Evolutionary conservation across 306 rosid species (phyloP), one percentile per base, ranked within the genome.

Genomic region (Vigna trinervia): DNA sequence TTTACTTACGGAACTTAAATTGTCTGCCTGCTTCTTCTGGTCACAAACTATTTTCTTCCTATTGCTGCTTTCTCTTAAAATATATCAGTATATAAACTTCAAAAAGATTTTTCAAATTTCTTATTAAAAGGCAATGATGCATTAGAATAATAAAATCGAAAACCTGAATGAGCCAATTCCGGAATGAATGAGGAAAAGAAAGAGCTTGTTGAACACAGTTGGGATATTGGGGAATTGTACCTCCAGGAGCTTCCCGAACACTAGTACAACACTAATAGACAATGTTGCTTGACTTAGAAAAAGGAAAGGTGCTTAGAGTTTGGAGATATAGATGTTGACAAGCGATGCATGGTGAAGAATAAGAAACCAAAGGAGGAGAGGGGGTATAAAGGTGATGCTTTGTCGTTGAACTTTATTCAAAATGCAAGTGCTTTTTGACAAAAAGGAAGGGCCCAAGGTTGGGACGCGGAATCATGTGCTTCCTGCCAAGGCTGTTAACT

Each of bases 381-480:
- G 64, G 70, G 70, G 71, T 66, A 82, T 84, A 80, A 90, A 88
- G 89, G 46, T 41, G 83, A 87, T 91, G 92, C 92, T 87, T 82
- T 87, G 80, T 87, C 76, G 14, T 75, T 1, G 4, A 54, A 80
- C 93, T 89, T 87, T 89, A 85, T 85, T 84, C 73, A 89, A 91
- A 87, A 89, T 78, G 88, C 67, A 85, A 59, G 22, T 74, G 84
- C 89, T 89, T 87, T 78, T 89, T 85, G 83, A 83, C 85, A 73
- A 77, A 87, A 82, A 64, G 83, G 82, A 41, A 26, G 81, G 86
- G 75, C 57, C 76, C 92, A 71, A 6, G 39, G 67, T 23, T 75
- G 32, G 75, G 88, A 70, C 61, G 59, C 50, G 52, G 93, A 84
- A 91, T 91, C 96, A 75, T 82, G 93, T 91, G 86, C 92, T 83